Percentiles rank a stretch among this genome's conserved stretches.
phyloP scores from a whole-genome alignment of 2,329 filamentous ascomycete species.

The Coniochaeta prunicola region DNA sequence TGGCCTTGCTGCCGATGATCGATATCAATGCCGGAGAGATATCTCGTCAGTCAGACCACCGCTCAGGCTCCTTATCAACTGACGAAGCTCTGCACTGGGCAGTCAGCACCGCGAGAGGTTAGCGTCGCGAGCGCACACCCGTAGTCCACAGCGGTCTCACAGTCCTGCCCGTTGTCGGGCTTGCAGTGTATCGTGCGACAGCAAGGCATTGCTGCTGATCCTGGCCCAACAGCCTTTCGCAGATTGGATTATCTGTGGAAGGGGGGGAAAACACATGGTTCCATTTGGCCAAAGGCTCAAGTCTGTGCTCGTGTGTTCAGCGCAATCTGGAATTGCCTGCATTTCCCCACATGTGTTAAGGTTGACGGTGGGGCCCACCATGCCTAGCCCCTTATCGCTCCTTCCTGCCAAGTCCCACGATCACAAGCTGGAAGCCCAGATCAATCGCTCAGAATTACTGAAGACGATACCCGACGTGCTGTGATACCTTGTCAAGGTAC shows the following conservation, averaged over 20 bases:
- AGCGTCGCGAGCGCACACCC: not conserved
- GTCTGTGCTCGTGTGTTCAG: not conserved
- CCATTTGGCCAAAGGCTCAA: not conserved
- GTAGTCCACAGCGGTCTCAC: not conserved
- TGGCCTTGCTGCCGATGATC: not conserved
- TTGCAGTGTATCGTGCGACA: not conserved
- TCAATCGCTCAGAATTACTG: not conserved
- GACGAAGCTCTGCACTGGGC: not conserved
- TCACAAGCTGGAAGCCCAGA: not conserved
- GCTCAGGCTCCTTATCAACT: not conserved
- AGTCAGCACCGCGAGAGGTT: not conserved
- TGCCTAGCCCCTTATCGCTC: conserved; percentile 1
- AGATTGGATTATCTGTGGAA: not conserved
- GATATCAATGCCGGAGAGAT: not conserved
- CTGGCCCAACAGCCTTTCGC: not conserved
- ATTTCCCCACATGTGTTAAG: not conserved
- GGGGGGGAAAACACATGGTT: not conserved
- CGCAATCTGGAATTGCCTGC: conserved; percentile 1
- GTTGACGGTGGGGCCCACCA: not conserved
- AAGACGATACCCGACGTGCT: not conserved
- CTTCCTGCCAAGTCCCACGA: not conserved
- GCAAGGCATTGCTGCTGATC: not conserved
- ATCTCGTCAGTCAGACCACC: not conserved
- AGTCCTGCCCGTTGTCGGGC: not conserved
- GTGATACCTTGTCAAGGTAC: too few relatives aligned